Evolutionary conservation across 208 protist species (phyloP).

Genomic region (Tritrichomonas foetus): DNA sequence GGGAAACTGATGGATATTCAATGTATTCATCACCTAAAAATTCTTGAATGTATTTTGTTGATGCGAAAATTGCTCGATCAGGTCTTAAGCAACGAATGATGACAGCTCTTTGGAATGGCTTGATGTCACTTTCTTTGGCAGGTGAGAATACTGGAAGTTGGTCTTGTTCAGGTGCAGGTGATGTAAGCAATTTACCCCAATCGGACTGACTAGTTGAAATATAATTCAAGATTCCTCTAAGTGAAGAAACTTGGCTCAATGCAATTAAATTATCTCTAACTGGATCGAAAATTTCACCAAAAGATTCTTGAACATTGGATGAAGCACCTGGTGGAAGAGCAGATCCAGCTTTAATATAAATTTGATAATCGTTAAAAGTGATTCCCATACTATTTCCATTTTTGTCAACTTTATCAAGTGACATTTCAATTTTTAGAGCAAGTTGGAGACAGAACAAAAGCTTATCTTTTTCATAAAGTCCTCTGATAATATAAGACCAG

Average conservation of each 20-base stretch:
- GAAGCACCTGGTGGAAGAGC: constrained; percentile 63
- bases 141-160: background rate
- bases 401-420: background rate
- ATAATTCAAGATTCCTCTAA: background rate
- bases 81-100: constrained; percentile 77
- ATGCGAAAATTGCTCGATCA: constrained; percentile 87
- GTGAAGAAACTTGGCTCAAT: background rate
- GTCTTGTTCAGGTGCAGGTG: background rate
- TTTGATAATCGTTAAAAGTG: constrained; percentile 50
- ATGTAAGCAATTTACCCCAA: background rate
- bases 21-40: constrained; percentile 80
- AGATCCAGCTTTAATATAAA: constrained; percentile 82
- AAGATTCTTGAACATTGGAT: background rate
- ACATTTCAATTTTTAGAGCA: constrained; percentile 78
- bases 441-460: constrained; percentile 87
- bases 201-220: background rate
- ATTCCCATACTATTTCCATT: background rate
- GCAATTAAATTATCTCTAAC: background rate
- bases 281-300: background rate
- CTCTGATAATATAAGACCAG: constrained; percentile 86
- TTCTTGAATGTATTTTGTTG: constrained; percentile 74
- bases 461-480: constrained; percentile 93
- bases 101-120: constrained; percentile 65
- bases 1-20: constrained; percentile 72
- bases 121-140: background rate